Evolutionary conservation across 768 basidiomycete species (phyloP), one percentile per base, ranked within the genome.

Genomic region (Epithele typhae): DNA sequence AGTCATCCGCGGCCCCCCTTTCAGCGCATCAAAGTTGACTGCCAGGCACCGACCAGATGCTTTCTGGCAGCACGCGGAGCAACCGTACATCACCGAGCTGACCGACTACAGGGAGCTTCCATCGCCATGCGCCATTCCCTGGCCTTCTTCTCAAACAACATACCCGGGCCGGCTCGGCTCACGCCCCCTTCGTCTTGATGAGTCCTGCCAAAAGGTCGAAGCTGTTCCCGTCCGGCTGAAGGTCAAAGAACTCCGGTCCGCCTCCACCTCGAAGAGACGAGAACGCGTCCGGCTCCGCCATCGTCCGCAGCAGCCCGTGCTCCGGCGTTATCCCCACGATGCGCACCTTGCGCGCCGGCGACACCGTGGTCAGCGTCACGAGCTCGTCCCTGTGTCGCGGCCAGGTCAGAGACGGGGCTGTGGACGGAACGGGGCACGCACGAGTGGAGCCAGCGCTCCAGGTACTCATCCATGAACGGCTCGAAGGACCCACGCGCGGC

Each of bases 181-280:
- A n/a, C n/a, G n/a, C n/a, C n/a, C n/a, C n/a, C 57, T 78, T 79
- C 23, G 69, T 58, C 60, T 69, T 85, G 55, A 95, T 94, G 64
- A 95, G 62, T 25, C 92, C 91, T 27, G 82, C 77, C 87, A 96
- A 87, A 54, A 97, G 72, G 65, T 98, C 95, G 55, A 98, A 98
- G 58, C 91, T 91, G 63, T 99, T 99, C 40, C 93, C 92, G 59
- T 97, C 93, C 2, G 96, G 96, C 62, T 96, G 96, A 17, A 99
- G 66, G 65, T 99, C 93, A 43, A 97, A 84, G 60, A 77, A 94
- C 21, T 69, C 72, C 22, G 49, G 64, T 46, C 45, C 68, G 57
- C 33, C 60, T 54, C 48, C 53, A 35, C 22, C 49, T n/a, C n/a
- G n/a, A 5, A 18, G 10, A 39, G 8, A 30, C 40, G 63, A 59